Evolutionary conservation across 805 yeast species (phyloP).

Genomic region (Kodamaea neixiangensis): DNA sequence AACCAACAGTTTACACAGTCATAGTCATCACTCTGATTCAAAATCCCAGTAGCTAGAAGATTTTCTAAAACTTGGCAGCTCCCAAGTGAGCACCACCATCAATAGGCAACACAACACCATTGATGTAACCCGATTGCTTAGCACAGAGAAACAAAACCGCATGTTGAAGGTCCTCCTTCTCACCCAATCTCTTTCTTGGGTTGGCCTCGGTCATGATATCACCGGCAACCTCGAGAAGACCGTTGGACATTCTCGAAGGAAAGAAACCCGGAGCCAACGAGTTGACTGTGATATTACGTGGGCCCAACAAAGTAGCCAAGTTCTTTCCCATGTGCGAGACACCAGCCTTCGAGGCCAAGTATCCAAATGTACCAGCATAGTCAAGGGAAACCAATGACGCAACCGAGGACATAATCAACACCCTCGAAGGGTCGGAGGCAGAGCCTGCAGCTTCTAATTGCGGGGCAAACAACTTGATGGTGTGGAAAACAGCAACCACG

Average conservation of each 20-base stretch:
- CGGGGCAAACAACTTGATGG: slow-evolving; percentile 65
- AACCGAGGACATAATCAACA: slow-evolving; percentile 66
- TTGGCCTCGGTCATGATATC: slow-evolving; percentile 48
- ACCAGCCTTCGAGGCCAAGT: slow-evolving; percentile 74
- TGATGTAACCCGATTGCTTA: slow-evolving; percentile 59
- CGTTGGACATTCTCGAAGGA: slow-evolving; percentile 74
- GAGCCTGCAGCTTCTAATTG: slow-evolving; percentile 54
- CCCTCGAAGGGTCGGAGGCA: slow-evolving; percentile 59
- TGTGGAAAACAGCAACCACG: slow-evolving; percentile 65
- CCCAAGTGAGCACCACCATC: slow-evolving; percentile 66
- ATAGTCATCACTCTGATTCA: background rate
- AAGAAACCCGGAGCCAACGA: slow-evolving; percentile 76
- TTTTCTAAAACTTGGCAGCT: slow-evolving; percentile 8
- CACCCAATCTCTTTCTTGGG: slow-evolving; percentile 67
- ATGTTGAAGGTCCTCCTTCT: slow-evolving; percentile 57
- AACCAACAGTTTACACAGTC: too few species aligned
- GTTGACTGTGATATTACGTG: slow-evolving; percentile 66
- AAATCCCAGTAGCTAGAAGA: background rate
- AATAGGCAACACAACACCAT: slow-evolving; percentile 66
- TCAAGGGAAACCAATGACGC: slow-evolving; percentile 50
- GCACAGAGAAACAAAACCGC: slow-evolving; percentile 55
- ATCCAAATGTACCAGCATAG: slow-evolving; percentile 66
- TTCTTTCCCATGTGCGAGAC: slow-evolving; percentile 66
- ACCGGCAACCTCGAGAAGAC: slow-evolving; percentile 54
- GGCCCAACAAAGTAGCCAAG: slow-evolving; percentile 67